These are phyloP conservation scores for Neopestalotiopsis rosae DNA, from an alignment of 2,329 filamentous ascomycete genomes.

Conservation along the genomic window DNA sequence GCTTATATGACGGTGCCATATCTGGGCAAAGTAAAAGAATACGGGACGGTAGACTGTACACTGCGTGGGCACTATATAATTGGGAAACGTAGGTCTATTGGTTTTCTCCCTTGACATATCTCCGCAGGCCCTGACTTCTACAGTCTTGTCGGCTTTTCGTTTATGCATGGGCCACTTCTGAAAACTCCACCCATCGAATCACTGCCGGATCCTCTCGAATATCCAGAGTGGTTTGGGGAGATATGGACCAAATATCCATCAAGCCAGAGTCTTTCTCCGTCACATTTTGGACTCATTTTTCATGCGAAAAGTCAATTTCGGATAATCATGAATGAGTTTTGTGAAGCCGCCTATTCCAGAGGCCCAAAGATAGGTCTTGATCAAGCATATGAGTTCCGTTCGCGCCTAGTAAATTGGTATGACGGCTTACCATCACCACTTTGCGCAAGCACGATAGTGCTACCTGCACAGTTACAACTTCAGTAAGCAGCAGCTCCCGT, in stretches of 20 bases:
- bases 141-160: slow-evolving; percentile 25
- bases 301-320: slow-evolving; percentile 35
- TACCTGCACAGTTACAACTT: slow-evolving; percentile 37
- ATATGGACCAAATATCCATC: slow-evolving; percentile 36
- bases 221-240: slow-evolving; percentile 37
- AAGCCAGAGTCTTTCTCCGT: slow-evolving; percentile 27
- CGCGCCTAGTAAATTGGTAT: slow-evolving; percentile 19
- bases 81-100: slow-evolving; percentile 19
- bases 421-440: slow-evolving; percentile 32
- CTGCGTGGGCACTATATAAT: slow-evolving; percentile 40
- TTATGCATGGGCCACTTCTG: slow-evolving; percentile 31
- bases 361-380: background rate
- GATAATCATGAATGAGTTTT: slow-evolving; percentile 33
- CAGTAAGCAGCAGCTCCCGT: slow-evolving; percentile 27
- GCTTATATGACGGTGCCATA: slow-evolving; percentile 32
- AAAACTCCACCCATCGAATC: slow-evolving; percentile 27
- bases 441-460: slow-evolving; percentile 30
- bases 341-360: slow-evolving; percentile 23
- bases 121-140: background rate
- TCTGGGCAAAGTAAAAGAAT: slow-evolving; percentile 25
- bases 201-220: slow-evolving; percentile 33
- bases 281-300: slow-evolving; percentile 31
- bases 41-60: slow-evolving; percentile 33
- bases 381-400: background rate
- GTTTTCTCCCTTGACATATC: background rate